Evolutionary conservation across 129 eudicot species (phyloP), one percentile per base, ranked within the genome.

Genomic region (Tagetes erecta): DNA sequence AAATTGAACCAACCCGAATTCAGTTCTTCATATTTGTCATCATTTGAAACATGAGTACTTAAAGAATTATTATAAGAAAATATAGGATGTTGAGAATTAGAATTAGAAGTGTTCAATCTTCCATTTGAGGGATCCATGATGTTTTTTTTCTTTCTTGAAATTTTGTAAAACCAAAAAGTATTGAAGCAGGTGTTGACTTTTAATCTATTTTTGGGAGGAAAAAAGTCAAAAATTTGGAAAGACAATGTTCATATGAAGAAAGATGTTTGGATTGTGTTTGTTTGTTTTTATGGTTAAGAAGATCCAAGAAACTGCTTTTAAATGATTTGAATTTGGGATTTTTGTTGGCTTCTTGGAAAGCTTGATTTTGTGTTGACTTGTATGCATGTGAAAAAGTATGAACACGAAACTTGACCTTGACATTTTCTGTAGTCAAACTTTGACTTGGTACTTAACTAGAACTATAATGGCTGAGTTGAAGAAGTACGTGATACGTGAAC

Each of bases 281-380:
- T 53, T 79, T 68, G 3, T 30, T 12, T 57, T 68, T 76, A 33
- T 30, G 81, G 8, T 70, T 77, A 44, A 2, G 52, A 67, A 27
- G 76, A 70, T 77, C 40, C 44, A 39, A 31, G 53, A 46, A 72
- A 11, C 30, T 44, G 37, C 79, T 65, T 79, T 20, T 79, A 79
- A 53, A 79, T 79, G 74, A 66, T 55, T 44, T 72, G 74, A 44
- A 41, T 55, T 64, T 58, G 60, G 71, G 73, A 14, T 31, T 42
- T 64, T 79, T 72, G 69, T 79, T 72, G 73, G 83, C 31, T 79
- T 79, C 83, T 72, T 20, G 64, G 74, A 72, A 79, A 62, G 78
- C 44, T 35, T 44, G 49, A 75, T 51, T 63, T 75, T 53, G 65
- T 64, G 65, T 37, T 64, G 65, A 49, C 53, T 27, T 63, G 33